Evolutionary conservation across 2,329 filamentous ascomycete species (phyloP).

Genomic region (Colletotrichum melonis): DNA sequence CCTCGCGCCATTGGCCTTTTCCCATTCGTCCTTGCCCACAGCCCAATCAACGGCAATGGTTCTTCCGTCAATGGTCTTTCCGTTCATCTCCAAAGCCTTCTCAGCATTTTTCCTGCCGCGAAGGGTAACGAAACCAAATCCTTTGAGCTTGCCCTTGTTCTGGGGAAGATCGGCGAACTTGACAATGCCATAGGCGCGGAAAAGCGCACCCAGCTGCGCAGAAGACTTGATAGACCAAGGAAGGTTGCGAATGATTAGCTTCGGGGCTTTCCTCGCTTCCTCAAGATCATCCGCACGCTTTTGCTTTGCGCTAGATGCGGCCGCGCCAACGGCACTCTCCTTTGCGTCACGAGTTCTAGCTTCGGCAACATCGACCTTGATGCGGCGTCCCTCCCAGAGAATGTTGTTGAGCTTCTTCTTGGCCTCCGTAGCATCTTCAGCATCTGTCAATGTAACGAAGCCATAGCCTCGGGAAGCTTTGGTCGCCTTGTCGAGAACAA

Average conservation of each 20-base stretch:
- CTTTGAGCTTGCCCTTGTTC: conserved; percentile 78
- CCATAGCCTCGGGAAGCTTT: conserved; percentile 93
- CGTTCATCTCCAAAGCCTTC: conserved; percentile 89
- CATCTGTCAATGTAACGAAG: conserved; percentile 96
- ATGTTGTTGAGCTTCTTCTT: conserved; percentile 84
- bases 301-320: conserved; percentile 57
- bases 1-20: conserved; percentile 65
- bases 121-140: conserved; percentile 94
- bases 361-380: conserved; percentile 90
- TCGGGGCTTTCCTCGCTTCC: conserved; percentile 72
- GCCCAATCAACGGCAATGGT: conserved; percentile 96
- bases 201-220: conserved; percentile 82
- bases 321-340: conserved; percentile 47
- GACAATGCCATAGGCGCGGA: conserved; percentile 90
- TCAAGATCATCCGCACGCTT: conserved; percentile 71
- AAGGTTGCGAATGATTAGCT: conserved; percentile 90
- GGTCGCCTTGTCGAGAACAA: conserved; percentile 86
- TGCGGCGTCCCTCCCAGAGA: conserved; percentile 80
- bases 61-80: conserved; percentile 88
- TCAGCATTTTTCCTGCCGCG: conserved; percentile 91
- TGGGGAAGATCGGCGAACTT: conserved; percentile 89
- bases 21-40: conserved; percentile 90
- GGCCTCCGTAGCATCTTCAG: conserved; percentile 87
- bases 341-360: conserved; percentile 75
- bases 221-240: conserved; percentile 95